These are phyloP conservation scores for Cicer cuneatum DNA, from an alignment of 306 rosid genomes.

Conservation along the genomic window DNA sequence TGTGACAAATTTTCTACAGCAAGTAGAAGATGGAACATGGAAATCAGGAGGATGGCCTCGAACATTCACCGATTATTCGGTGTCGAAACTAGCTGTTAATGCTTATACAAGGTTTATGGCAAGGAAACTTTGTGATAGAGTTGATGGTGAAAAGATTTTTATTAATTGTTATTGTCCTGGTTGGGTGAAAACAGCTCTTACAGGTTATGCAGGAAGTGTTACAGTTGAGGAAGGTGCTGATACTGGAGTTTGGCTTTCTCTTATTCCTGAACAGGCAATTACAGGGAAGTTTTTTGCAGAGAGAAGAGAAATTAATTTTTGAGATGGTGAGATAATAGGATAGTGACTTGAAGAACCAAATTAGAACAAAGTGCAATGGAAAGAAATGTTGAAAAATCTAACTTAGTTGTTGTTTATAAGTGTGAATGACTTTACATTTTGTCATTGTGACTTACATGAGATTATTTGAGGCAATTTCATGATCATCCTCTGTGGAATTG, in stretches of 20 bases:
- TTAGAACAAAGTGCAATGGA: background rate
- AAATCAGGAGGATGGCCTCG: conserved; percentile 83
- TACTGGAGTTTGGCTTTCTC: conserved; percentile 91
- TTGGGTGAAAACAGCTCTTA: conserved; percentile 92
- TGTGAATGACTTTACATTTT: background rate
- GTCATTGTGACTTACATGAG: background rate
- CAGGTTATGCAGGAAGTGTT: conserved; percentile 83
- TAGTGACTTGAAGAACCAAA: background rate
- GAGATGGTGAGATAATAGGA: background rate
- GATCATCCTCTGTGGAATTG: conserved; percentile 4
- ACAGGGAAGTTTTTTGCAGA: conserved; percentile 83
- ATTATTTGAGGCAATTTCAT: conserved; percentile 21
- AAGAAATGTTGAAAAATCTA: background rate
- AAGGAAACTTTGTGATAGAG: conserved; percentile 55
- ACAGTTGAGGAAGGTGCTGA: conserved; percentile 89
- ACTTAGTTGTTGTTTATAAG: background rate
- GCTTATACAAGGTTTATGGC: conserved; percentile 79
- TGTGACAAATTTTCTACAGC: conserved; percentile 61
- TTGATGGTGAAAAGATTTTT: conserved; percentile 71
- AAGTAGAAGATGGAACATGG: conserved; percentile 87
- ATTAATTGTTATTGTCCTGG: conserved; percentile 91
- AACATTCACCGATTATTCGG: conserved; percentile 73
- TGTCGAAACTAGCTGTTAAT: conserved; percentile 87
- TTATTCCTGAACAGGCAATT: conserved; percentile 78
- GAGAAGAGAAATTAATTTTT: conserved; percentile 80